These are phyloP conservation scores for Penicillium griseofulvum DNA, from an alignment of 2,329 filamentous ascomycete species.

Conservation along the genomic window DNA sequence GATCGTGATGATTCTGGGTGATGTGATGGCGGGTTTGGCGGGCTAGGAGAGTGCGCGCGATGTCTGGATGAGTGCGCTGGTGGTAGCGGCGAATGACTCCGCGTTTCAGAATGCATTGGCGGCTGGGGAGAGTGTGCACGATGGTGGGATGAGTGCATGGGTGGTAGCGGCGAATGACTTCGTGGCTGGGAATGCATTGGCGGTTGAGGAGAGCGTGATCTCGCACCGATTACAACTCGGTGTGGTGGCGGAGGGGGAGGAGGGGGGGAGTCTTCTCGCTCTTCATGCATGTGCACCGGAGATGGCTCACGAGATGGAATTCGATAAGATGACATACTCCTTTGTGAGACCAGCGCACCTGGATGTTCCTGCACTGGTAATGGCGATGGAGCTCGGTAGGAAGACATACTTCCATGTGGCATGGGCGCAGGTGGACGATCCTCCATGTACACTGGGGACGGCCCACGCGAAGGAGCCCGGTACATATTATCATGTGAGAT, in stretches of 20 bases:
- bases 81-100: slow-evolving; percentile 14
- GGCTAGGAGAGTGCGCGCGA: slow-evolving; percentile 12
- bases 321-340: slow-evolving; percentile 1
- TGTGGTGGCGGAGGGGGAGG: slow-evolving; percentile 82
- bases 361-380: background rate
- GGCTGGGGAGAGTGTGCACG: slow-evolving; percentile 16
- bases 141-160: slow-evolving; percentile 9
- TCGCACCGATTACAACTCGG: slow-evolving; percentile 52
- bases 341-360: slow-evolving; percentile 4
- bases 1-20: slow-evolving; percentile 22
- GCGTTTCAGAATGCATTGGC: slow-evolving; percentile 12
- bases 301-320: slow-evolving; percentile 24
- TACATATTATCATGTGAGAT: slow-evolving; percentile 6
- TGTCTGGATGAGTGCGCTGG: slow-evolving; percentile 10
- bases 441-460: slow-evolving; percentile 36
- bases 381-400: slow-evolving; percentile 3
- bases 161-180: slow-evolving; percentile 15
- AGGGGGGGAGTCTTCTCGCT: slow-evolving; percentile 70
- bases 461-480: slow-evolving; percentile 18
- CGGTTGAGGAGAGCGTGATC: slow-evolving; percentile 17
- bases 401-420: slow-evolving; percentile 1
- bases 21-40: slow-evolving; percentile 14
- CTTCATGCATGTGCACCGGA: slow-evolving; percentile 36
- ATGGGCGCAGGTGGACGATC: slow-evolving; percentile 11
- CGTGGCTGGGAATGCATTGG: slow-evolving; percentile 13